Evolutionary conservation across 1,139 yeast genomes (phyloP), one percentile per base, ranked within the genome.

Genomic region (Trichomonascaceae sp.): DNA sequence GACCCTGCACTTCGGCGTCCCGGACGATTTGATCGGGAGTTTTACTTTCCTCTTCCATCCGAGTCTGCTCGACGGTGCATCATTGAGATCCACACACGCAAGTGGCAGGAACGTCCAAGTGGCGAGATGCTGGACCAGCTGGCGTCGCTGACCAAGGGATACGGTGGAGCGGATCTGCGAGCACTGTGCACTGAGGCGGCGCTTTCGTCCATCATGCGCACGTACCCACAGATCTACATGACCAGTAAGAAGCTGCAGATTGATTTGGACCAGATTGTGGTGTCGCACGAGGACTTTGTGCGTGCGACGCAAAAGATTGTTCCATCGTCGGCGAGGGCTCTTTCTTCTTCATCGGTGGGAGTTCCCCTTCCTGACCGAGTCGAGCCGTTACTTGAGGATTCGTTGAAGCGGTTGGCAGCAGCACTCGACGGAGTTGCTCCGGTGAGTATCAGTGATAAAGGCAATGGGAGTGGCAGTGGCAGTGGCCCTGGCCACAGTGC

Each of bases 1-100:
- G 99, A 92, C 59, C 96, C 98, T 0, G 98, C 98, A 0, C 65
- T 92, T 40, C 71, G 99, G 54, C 71, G 99, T 48, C 98, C 98
- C 0, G 99, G 99, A 1, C 70, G 99, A 54, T 92, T 92, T 51
- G 99, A 92, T 52, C 71, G 98, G 41, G 99, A 92, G 54, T 89
- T 92, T 50, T 85, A 82, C 55, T 89, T 89, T 65, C 94, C 98
- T 3, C 63, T 89, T 35, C 99, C 99, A 1, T 93, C 84, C 50
- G 50, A 72, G 6, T 69, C 70, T 27, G 84, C 97, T 1, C 68
- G 99, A 47, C 69, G 70, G 37, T 75, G 79, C 44, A 89, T 89
- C 37, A 59, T 89, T 36, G 59, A 69, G 35, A 89, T 89, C 44
- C 96, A 89, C 49, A 92, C 97, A 14, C 71, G 70, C 41, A 80